Percentiles rank a stretch among this genome's conserved stretches.
These are phyloP conservation scores for Sporisorium scitamineum DNA, from an alignment of 1,284 basidiomycete species.

Conservation along the genomic window DNA sequence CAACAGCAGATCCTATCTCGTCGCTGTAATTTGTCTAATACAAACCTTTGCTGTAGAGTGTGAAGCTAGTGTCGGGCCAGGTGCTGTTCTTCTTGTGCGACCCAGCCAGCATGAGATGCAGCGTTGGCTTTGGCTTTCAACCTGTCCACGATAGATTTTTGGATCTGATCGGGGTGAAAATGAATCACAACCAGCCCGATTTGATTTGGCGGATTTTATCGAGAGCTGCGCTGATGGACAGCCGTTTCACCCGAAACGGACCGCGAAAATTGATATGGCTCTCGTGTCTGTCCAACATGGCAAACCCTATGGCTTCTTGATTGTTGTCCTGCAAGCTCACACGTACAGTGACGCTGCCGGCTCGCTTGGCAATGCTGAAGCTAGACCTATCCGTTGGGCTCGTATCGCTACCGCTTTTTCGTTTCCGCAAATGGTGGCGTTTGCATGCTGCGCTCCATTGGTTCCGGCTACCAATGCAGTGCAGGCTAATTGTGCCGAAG, in stretches of 20 bases:
- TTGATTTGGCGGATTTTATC: background rate
- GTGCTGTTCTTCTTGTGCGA: too few species aligned
- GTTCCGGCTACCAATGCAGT: background rate
- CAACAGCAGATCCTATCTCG: too few species aligned
- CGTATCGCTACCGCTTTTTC: background rate
- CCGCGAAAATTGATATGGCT: slow-evolving; percentile 21
- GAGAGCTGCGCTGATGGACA: background rate
- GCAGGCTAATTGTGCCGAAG: background rate
- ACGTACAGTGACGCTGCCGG: background rate
- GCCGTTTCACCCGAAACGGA: background rate
- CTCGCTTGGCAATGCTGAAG: slow-evolving; percentile 10
- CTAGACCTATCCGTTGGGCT: slow-evolving; percentile 16
- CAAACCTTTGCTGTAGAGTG: too few species aligned
- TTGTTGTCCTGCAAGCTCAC: background rate
- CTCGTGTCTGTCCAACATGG: slow-evolving; percentile 26
- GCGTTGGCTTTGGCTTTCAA: too few species aligned
- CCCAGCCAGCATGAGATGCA: too few species aligned
- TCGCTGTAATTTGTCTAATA: too few species aligned
- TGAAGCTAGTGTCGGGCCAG: too few species aligned
- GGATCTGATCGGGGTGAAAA: background rate
- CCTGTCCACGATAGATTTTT: background rate
- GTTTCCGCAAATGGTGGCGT: background rate
- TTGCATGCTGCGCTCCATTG: background rate
- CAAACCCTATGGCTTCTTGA: background rate
- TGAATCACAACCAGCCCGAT: background rate